Conservation (phyloP, 305 asterid genomes). For the Fraxinus albicans region DNA sequence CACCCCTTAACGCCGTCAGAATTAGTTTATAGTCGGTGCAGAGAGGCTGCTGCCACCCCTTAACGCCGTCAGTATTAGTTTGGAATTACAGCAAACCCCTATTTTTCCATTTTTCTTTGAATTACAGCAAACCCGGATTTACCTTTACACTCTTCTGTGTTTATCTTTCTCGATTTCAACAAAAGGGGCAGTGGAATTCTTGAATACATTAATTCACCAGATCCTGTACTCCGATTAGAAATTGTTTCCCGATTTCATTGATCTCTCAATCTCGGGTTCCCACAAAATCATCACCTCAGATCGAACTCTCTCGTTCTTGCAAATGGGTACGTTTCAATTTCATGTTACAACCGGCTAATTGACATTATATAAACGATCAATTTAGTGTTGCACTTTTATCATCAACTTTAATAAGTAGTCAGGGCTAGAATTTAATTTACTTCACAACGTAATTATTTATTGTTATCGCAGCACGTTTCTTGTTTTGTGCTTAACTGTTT, state of each 20-base stretch:
- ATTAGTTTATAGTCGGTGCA: too few relatives aligned
- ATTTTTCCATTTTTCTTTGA: not conserved
- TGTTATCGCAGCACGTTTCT: not conserved
- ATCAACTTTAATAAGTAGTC: slow-evolving; percentile 18
- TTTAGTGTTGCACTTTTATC: slow-evolving; percentile 11
- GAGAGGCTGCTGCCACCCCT: too few relatives aligned
- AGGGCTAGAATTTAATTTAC: not conserved
- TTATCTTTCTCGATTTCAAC: not conserved
- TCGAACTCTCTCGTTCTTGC: slow-evolving; percentile 10
- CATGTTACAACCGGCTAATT: not conserved
- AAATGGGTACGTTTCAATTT: slow-evolving; percentile 31
- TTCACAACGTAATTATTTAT: not conserved
- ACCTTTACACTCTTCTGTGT: slow-evolving; percentile 13
- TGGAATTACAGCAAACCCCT: not conserved
- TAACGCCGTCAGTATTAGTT: too few relatives aligned
- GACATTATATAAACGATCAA: not conserved
- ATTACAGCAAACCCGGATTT: not conserved
- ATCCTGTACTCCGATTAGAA: slow-evolving; percentile 16
- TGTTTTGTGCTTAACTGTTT: slow-evolving; percentile 18
- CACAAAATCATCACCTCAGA: slow-evolving; percentile 8
- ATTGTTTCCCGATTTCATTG: not conserved
- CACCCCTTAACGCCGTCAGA: not conserved
- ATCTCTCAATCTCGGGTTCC: slow-evolving; percentile 17
- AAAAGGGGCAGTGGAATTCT: not conserved
- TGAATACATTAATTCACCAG: not conserved